Evolutionary conservation across 371 early-diverging fungal genomes (phyloP).

Genomic region (Fennellomyces sp.): DNA sequence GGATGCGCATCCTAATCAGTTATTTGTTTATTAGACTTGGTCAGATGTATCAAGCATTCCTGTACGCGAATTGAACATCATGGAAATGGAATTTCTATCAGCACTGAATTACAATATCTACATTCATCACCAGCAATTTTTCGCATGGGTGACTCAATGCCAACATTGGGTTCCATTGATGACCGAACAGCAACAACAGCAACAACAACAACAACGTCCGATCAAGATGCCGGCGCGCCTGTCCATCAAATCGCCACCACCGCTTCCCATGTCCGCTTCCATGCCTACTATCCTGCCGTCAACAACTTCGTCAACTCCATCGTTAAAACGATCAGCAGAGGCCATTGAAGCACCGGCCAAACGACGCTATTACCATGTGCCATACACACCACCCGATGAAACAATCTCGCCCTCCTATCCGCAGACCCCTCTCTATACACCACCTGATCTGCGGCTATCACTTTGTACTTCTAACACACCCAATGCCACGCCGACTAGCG

Average conservation of each 20-base stretch:
- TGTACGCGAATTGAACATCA: conserved; percentile 65
- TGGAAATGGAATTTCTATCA: conserved; percentile 75
- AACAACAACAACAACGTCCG: conserved; percentile 11
- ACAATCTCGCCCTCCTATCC: conserved; percentile 11
- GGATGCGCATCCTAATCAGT: neutral
- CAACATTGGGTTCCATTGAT: conserved; percentile 17
- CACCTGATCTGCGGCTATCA: conserved; percentile 6
- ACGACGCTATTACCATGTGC: conserved; percentile 11
- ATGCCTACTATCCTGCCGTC: conserved; percentile 18
- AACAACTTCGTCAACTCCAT: conserved; percentile 1
- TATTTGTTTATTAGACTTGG: conserved; percentile 60
- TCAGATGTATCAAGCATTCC: conserved; percentile 71
- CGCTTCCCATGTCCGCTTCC: conserved; percentile 11
- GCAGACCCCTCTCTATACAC: conserved; percentile 15
- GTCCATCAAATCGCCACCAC: neutral
- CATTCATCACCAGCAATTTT: conserved; percentile 38
- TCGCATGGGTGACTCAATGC: conserved; percentile 42
- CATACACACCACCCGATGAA: conserved; percentile 21
- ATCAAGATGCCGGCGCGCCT: conserved; percentile 17
- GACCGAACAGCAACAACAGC: neutral
- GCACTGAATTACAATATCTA: conserved; percentile 58
- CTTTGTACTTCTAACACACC: neutral
- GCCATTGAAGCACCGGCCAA: neutral
- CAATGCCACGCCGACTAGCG: neutral
- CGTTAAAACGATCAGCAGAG: conserved; percentile 12